Conservation (phyloP, 1,284 basidiomycete genomes). For the Cryptococcus sp. region DNA sequence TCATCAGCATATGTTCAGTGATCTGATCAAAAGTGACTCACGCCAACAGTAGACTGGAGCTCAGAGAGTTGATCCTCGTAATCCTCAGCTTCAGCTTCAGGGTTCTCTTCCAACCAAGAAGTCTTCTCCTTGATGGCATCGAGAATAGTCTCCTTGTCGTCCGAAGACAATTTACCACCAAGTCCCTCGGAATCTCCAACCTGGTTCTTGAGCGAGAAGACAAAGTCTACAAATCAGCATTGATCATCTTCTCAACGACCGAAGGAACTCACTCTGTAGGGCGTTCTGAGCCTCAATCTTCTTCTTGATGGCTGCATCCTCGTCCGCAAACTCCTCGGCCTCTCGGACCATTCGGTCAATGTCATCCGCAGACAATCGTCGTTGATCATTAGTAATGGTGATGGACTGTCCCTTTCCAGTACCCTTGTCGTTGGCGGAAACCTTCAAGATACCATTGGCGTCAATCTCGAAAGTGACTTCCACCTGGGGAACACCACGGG, state of each 20-base stretch:
- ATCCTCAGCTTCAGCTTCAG: slow-evolving; percentile 73
- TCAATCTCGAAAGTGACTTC: slow-evolving; percentile 94
- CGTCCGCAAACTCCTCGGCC: slow-evolving; percentile 79
- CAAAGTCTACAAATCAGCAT: slow-evolving; percentile 32
- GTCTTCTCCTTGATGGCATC: slow-evolving; percentile 80
- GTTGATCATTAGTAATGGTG: slow-evolving; percentile 67
- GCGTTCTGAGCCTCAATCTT: slow-evolving; percentile 80
- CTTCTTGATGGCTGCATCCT: slow-evolving; percentile 82
- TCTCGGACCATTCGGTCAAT: slow-evolving; percentile 89
- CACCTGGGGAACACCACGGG: slow-evolving; percentile 91
- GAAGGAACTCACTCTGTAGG: slow-evolving; percentile 49
- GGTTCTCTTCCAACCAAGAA: slow-evolving; percentile 85
- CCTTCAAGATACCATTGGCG: slow-evolving; percentile 87
- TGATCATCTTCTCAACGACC: neutral
- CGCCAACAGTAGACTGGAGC: slow-evolving; percentile 62
- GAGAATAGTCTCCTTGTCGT: slow-evolving; percentile 85
- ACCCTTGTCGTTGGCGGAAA: slow-evolving; percentile 83
- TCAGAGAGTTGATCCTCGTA: slow-evolving; percentile 84
- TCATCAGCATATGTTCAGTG: neutral
- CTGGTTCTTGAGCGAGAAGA: slow-evolving; percentile 79
- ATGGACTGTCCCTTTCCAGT: slow-evolving; percentile 86
- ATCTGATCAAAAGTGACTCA: slow-evolving; percentile 10
- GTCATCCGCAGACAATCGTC: slow-evolving; percentile 77
- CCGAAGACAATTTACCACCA: slow-evolving; percentile 78
- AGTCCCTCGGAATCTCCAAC: slow-evolving; percentile 81